These are phyloP conservation scores for Amanita pallidorosea DNA, from an alignment of 768 basidiomycete species.

Conservation along the genomic window DNA sequence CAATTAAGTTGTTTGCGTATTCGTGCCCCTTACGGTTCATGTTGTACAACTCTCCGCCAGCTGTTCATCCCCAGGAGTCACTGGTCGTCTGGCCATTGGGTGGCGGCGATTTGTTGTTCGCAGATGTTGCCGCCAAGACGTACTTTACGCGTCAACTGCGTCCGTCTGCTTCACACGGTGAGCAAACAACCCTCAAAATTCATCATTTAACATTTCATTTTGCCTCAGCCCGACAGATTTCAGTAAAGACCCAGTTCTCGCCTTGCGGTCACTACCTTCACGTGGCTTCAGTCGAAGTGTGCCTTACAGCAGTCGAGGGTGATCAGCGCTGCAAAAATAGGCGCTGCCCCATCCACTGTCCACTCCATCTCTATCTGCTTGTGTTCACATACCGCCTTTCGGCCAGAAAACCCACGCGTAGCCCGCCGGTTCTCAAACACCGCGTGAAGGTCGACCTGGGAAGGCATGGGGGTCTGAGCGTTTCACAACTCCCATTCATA, in stretches of 20 bases:
- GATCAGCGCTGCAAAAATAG: not conserved
- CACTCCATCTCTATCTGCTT: constrained; percentile 11
- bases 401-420: constrained; percentile 8
- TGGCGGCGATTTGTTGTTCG: constrained; percentile 17
- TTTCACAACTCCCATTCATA: constrained; percentile 15
- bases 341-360: not conserved
- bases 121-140: constrained; percentile 14
- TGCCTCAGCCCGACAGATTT: constrained; percentile 14
- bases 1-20: constrained; percentile 11
- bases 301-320: constrained; percentile 6
- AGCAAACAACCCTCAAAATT: not conserved
- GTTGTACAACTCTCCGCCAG: constrained; percentile 17
- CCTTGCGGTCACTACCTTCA: constrained; percentile 15
- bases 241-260: constrained; percentile 17
- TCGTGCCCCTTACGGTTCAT: constrained; percentile 9
- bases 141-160: constrained; percentile 16
- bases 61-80: constrained; percentile 14
- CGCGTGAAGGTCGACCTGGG: constrained; percentile 11
- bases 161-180: constrained; percentile 17
- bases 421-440: constrained; percentile 12
- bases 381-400: constrained; percentile 15
- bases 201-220: not conserved
- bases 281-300: constrained; percentile 17
- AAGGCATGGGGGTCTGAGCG: constrained; percentile 3
- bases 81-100: constrained; percentile 19